Percentiles rank a stretch among this genome's conserved stretches.
These are phyloP conservation scores for Sechiopsis laciniata DNA, from an alignment of 306 rosid species.

Conservation along the genomic window DNA sequence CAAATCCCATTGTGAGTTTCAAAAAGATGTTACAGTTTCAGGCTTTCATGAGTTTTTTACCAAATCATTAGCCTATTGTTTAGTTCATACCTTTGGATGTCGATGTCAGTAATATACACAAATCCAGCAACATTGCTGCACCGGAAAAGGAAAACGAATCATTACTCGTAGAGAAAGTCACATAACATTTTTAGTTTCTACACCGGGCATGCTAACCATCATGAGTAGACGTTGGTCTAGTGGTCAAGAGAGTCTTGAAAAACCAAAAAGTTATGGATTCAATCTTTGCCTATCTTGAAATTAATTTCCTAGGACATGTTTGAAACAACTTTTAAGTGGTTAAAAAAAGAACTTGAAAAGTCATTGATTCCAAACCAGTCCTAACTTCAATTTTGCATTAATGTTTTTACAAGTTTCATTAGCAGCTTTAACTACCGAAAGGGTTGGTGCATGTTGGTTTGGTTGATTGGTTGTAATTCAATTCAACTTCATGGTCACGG, in stretches of 20 bases:
- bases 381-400: background rate
- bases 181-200: background rate
- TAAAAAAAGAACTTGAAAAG: no score
- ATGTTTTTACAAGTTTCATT: background rate
- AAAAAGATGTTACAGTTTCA: slow-evolving; percentile 19
- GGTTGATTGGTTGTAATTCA: no score
- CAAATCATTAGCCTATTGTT: background rate
- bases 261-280: no score
- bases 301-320: no score
- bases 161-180: background rate
- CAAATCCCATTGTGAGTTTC: slow-evolving; percentile 22
- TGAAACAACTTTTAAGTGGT: no score
- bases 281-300: no score
- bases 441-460: no score
- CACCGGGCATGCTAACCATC: no score
- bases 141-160: slow-evolving; percentile 10
- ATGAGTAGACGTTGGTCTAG: no score
- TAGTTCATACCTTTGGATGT: slow-evolving; percentile 67
- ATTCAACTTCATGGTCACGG: no score
- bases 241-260: no score
- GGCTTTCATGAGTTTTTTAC: background rate
- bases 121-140: slow-evolving; percentile 92
- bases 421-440: background rate
- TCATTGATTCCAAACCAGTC: no score
- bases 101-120: slow-evolving; percentile 70